Conservation (phyloP, 176 grass and related monocot genomes). For the Bothriochloa decipiens region DNA sequence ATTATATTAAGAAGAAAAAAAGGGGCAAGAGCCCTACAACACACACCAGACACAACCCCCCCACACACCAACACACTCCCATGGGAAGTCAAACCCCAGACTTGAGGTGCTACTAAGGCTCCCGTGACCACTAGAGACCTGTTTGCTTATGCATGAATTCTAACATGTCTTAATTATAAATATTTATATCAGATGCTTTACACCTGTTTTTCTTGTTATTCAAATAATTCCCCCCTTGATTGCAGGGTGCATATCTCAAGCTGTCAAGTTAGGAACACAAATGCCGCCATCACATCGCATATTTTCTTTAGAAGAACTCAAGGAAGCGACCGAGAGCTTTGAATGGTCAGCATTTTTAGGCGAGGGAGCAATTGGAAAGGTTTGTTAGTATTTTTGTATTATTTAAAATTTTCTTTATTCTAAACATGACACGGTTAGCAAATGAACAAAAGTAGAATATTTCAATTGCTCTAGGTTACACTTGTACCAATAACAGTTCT, state of each 20-base stretch:
- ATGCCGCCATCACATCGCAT: slow-evolving; percentile 63
- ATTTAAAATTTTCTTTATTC: slow-evolving; percentile 1
- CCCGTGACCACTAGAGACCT: not conserved
- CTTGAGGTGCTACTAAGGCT: not conserved
- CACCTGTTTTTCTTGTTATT: slow-evolving; percentile 20
- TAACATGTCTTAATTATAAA: not conserved
- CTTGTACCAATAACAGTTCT: slow-evolving; percentile 11
- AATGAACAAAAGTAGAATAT: slow-evolving; percentile 6
- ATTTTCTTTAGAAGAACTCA: slow-evolving; percentile 94
- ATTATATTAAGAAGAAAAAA: no score
- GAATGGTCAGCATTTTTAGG: slow-evolving; percentile 73
- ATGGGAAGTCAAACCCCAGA: not conserved
- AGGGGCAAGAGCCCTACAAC: no score
- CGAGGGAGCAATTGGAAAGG: slow-evolving; percentile 98
- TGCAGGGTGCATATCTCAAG: slow-evolving; percentile 91
- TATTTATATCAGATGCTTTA: slow-evolving; percentile 21
- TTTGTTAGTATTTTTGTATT: slow-evolving; percentile 32
- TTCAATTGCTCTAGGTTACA: not conserved
- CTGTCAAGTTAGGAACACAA: slow-evolving; percentile 84
- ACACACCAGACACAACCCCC: no score
- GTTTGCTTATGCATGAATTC: not conserved
- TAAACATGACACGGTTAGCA: not conserved
- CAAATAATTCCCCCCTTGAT: slow-evolving; percentile 25
- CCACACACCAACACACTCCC: no score
- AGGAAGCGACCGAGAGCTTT: slow-evolving; percentile 89